Evolutionary conservation across 148 eudicot genomes (phyloP).

Genomic region (Cornus controversa): DNA sequence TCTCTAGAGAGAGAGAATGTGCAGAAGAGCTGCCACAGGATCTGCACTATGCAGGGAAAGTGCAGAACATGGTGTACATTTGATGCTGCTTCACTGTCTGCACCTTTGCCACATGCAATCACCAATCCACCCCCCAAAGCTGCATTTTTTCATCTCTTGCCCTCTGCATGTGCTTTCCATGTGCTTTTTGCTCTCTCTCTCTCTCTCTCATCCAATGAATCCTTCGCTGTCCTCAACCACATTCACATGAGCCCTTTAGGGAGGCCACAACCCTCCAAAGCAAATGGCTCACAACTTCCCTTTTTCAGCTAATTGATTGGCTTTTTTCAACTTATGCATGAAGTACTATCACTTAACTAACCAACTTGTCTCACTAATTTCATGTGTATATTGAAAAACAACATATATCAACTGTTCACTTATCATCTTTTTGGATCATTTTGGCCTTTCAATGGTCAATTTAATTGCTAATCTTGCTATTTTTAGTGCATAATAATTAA

Average conservation of each 20-base stretch:
- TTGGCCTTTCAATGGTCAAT: not conserved
- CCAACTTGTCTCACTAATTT: too few relatives aligned
- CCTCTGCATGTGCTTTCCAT: conserved; percentile 29
- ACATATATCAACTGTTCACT: not conserved
- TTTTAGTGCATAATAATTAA: too few relatives aligned
- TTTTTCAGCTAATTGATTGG: not conserved
- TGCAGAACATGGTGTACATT: conserved; percentile 41
- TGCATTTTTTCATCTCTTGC: not conserved
- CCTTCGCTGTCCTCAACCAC: conserved; percentile 12
- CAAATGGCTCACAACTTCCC: conserved; percentile 4
- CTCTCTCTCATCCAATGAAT: not conserved
- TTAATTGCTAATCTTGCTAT: not conserved
- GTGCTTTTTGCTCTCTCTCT: conserved; percentile 29
- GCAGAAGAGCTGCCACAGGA: not conserved
- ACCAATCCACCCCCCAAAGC: not conserved
- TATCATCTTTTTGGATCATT: not conserved
- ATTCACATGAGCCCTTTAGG: conserved; percentile 36
- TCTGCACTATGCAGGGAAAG: conserved; percentile 36
- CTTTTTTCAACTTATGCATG: not conserved
- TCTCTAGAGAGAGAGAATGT: not conserved
- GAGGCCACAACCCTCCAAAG: conserved; percentile 17
- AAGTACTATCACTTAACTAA: too few relatives aligned
- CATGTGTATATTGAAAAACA: too few relatives aligned
- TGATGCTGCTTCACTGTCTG: conserved; percentile 43
- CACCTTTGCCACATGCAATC: conserved; percentile 27